Conservation (phyloP, 2,329 filamentous ascomycete species). For the Thelonectria rubi region DNA sequence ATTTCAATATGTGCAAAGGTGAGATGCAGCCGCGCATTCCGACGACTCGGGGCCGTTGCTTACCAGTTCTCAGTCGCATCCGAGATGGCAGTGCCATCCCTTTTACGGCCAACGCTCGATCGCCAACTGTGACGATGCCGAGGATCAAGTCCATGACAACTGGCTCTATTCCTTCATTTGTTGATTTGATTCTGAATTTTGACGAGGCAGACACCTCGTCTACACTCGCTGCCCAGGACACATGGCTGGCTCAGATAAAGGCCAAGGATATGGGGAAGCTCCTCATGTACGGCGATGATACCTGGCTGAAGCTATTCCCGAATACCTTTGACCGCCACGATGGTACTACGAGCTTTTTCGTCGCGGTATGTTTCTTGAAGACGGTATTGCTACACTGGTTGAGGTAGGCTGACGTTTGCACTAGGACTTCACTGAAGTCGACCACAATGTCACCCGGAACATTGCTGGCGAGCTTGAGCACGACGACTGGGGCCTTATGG, state of each 20-base stretch:
- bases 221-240: constrained; percentile 87
- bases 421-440: constrained; percentile 96
- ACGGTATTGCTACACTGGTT: not conserved
- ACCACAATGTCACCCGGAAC: constrained; percentile 96
- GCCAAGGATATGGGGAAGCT: constrained; percentile 76
- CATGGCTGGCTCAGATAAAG: constrained; percentile 94
- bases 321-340: constrained; percentile 86
- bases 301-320: constrained; percentile 97
- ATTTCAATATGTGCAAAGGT: constrained; percentile 91
- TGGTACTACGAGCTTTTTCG: constrained; percentile 97
- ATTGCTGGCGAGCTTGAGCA: constrained; percentile 77
- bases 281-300: constrained; percentile 97
- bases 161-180: constrained; percentile 96
- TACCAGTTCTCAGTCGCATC: constrained; percentile 72
- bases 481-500: constrained; percentile 90
- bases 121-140: constrained; percentile 98
- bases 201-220: constrained; percentile 93
- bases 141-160: constrained; percentile 97
- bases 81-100: constrained; percentile 84
- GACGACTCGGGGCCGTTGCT: constrained; percentile 12
- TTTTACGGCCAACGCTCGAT: constrained; percentile 95
- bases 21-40: not conserved
- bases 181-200: constrained; percentile 96
- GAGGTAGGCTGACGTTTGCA: constrained; percentile 11
- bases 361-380: constrained; percentile 75